Evolutionary conservation across 768 basidiomycete species (phyloP).

Genomic region (Flagelloscypha sp.): DNA sequence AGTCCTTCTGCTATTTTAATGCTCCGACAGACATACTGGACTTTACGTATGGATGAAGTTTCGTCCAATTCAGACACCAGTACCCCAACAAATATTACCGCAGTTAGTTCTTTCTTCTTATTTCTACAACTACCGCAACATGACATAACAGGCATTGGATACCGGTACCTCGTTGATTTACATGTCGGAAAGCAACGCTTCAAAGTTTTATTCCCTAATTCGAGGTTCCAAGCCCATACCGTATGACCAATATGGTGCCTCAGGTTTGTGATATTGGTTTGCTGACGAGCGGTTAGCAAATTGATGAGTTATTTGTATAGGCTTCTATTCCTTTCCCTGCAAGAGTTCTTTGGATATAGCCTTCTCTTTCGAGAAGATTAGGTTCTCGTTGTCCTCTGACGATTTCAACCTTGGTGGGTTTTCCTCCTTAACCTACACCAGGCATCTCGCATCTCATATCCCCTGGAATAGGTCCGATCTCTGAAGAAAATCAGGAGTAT

Average conservation of each 20-base stretch:
- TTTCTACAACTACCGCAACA: neutral
- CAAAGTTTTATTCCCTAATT: conserved; percentile 33
- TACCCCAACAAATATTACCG: conserved; percentile 21
- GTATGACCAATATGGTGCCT: conserved; percentile 34
- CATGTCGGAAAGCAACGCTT: conserved; percentile 34
- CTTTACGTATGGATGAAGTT: conserved; percentile 34
- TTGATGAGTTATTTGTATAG: conserved; percentile 15
- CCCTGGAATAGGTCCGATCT: conserved; percentile 13
- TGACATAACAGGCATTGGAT: conserved; percentile 45
- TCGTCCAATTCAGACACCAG: conserved; percentile 7
- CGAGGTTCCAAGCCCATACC: conserved; percentile 44
- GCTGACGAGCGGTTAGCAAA: conserved; percentile 28
- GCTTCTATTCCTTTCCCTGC: conserved; percentile 53
- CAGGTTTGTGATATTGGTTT: no score
- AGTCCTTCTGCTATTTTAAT: neutral
- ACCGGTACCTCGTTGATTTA: conserved; percentile 64
- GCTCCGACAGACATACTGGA: conserved; percentile 41
- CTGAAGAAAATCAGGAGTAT: conserved; percentile 1
- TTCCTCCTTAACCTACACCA: neutral
- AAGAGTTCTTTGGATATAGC: conserved; percentile 22
- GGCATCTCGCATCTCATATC: neutral
- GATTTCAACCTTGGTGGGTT: conserved; percentile 51
- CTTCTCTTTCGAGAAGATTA: conserved; percentile 35
- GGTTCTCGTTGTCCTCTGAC: conserved; percentile 31
- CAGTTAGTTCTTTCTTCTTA: conserved; percentile 23